Base-by-base conservation (phyloP, 768 basidiomycete species). In the Tulasnella sp. region DNA sequence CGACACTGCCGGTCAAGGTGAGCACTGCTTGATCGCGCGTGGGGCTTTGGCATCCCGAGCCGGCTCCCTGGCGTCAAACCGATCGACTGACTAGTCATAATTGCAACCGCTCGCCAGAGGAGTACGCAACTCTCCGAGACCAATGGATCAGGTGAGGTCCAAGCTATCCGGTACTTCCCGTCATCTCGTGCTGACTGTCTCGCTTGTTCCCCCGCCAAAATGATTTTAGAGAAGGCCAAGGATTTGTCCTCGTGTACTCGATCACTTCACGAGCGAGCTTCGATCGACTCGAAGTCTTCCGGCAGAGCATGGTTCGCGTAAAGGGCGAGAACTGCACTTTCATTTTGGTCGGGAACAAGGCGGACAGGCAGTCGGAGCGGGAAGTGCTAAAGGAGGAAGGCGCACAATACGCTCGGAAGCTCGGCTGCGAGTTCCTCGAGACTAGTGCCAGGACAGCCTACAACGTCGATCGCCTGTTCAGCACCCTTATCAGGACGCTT, bases 1-100 rank as follows among this genome's bases (percentile, higher is more conserved):
- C 84, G 96, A 98, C 86, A 98, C 96, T 81, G 96, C 96, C 73
- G 96, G 96, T 40, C 96, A 98, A 90, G 95, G 95, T 96, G 82
- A 80, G 90, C 86, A 29, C 48, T 75, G 29, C 72, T 42, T 57
- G 61, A 26, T 67, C 61, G 61, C 61, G 61, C 61, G 61, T 26
- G 61, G 61, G 11, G 61, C 26, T 67, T 67, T 23, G 61, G 29
- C 61, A 71, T 18, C 26, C 73, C 73, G 73, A 69, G 76, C 39
- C 42, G 15, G 42, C 37, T 77, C 70, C 67, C 35, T 20, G 35
- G 20, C 23, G 26, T 51, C 70, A 51, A 15, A 61, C 32, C 29
- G 76, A 71, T 77, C 42, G 61, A 73, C 40, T 73, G 61, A 67
- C 61, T 67, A 67, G 61, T 67, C 51, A 77, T 76, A 57, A 71